phyloP scores from a whole-genome alignment of 495 filamentous ascomycete genomes.

The Aspergillus ostianus region DNA sequence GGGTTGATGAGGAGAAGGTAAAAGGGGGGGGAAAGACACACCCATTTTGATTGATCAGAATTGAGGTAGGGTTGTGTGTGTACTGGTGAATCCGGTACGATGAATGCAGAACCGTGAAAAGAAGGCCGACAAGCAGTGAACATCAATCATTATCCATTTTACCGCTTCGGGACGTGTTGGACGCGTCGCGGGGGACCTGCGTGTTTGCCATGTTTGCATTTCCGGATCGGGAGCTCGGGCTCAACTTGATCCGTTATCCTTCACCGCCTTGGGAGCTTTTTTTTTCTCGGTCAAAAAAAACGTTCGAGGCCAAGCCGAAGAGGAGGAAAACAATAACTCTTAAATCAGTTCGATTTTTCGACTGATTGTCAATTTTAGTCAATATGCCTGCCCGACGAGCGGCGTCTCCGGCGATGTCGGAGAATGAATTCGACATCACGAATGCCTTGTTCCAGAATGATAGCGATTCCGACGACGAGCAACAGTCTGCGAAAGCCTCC shows the following conservation, averaged over 20 bases:
- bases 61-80: neutral
- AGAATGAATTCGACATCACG: constrained; percentile 90
- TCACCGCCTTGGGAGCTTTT: constrained; percentile 38
- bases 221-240: constrained; percentile 7
- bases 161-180: constrained; percentile 45
- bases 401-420: constrained; percentile 79
- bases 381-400: constrained; percentile 62
- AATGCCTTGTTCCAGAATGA: constrained; percentile 68
- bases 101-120: neutral
- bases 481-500: constrained; percentile 24
- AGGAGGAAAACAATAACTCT: neutral
- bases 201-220: constrained; percentile 38
- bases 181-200: constrained; percentile 39
- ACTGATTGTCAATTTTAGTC: constrained; percentile 2
- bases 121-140: neutral
- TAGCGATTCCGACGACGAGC: constrained; percentile 49
- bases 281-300: constrained; percentile 19
- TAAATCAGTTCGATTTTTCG: constrained; percentile 1
- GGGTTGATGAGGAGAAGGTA: neutral
- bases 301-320: constrained; percentile 1
- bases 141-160: constrained; percentile 30
- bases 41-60: neutral
- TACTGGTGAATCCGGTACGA: neutral
- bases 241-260: constrained; percentile 23
- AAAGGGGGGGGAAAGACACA: neutral